Evolutionary conservation across 2,329 filamentous ascomycete genomes (phyloP).

Genomic region (Fusarium citri): DNA sequence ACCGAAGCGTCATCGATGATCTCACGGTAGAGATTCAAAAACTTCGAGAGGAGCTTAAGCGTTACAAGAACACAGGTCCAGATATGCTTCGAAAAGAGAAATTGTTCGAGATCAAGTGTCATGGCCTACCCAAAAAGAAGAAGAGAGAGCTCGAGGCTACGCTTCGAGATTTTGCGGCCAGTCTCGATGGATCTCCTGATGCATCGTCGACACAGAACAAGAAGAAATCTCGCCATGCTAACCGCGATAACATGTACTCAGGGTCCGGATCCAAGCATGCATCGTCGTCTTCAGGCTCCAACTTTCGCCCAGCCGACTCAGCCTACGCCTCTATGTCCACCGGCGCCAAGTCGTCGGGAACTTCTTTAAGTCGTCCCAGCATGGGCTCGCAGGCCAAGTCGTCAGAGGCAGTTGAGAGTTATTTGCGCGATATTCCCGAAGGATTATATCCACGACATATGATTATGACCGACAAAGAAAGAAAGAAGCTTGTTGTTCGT

Average conservation of each 20-base stretch:
- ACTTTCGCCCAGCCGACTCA: constrained; percentile 67
- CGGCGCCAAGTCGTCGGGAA: constrained; percentile 59
- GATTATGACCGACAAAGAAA: constrained; percentile 76
- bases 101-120: constrained; percentile 84
- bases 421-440: constrained; percentile 78
- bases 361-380: constrained; percentile 54
- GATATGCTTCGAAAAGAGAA: constrained; percentile 78
- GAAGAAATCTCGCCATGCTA: constrained; percentile 56
- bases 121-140: constrained; percentile 77
- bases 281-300: constrained; percentile 64
- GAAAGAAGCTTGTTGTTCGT: constrained; percentile 80
- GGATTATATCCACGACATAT: constrained; percentile 72
- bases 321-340: constrained; percentile 76
- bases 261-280: constrained; percentile 62
- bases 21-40: constrained; percentile 86
- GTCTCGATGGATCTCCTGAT: constrained; percentile 64
- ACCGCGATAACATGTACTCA: constrained; percentile 55
- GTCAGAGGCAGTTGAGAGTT: constrained; percentile 72
- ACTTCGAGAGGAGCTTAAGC: constrained; percentile 77
- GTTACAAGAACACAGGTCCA: constrained; percentile 75
- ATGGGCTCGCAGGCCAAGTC: constrained; percentile 54
- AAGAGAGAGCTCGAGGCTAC: constrained; percentile 81
- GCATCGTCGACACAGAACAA: constrained; percentile 56
- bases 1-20: constrained; percentile 86
- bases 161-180: constrained; percentile 76